Percentiles rank a stretch among this genome's conserved stretches.
Conservation (phyloP, 2,329 filamentous ascomycete genomes). For the Myriosclerotinia scirpicola region DNA sequence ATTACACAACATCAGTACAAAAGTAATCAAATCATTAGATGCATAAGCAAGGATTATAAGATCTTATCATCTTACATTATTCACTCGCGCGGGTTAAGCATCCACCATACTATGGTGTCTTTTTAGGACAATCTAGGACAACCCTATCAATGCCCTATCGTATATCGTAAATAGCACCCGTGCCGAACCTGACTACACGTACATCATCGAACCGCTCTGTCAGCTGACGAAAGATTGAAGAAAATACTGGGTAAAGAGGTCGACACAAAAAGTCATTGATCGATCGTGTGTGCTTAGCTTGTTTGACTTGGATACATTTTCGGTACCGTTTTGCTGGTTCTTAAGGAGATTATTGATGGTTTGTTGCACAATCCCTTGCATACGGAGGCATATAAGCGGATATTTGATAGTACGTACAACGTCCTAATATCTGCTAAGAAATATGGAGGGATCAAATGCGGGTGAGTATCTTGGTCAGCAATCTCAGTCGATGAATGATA, state of each 20-base stretch:
- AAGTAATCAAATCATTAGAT: not conserved
- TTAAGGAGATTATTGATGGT: not conserved
- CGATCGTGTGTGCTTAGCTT: not conserved
- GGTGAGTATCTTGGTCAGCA: not conserved
- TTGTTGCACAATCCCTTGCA: not conserved
- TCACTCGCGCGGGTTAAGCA: too few species aligned
- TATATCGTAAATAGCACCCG: not conserved
- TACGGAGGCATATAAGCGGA: not conserved
- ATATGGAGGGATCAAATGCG: not conserved
- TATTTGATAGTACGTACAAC: not conserved
- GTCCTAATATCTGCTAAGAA: not conserved
- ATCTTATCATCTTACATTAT: too few species aligned
- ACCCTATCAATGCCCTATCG: not conserved
- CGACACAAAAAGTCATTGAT: not conserved
- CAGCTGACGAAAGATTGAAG: not conserved
- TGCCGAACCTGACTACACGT: not conserved
- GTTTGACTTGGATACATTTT: not conserved
- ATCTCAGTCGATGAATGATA: not conserved
- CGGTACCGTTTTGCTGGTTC: not conserved
- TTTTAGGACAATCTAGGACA: too few species aligned
- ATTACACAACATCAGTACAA: not conserved
- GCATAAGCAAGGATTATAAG: constrained; percentile 1
- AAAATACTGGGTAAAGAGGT: not conserved
- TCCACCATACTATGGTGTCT: too few species aligned
- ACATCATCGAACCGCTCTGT: not conserved